Base-by-base conservation (phyloP, 129 eudicot genomes). In the Helianthus annuus region DNA sequence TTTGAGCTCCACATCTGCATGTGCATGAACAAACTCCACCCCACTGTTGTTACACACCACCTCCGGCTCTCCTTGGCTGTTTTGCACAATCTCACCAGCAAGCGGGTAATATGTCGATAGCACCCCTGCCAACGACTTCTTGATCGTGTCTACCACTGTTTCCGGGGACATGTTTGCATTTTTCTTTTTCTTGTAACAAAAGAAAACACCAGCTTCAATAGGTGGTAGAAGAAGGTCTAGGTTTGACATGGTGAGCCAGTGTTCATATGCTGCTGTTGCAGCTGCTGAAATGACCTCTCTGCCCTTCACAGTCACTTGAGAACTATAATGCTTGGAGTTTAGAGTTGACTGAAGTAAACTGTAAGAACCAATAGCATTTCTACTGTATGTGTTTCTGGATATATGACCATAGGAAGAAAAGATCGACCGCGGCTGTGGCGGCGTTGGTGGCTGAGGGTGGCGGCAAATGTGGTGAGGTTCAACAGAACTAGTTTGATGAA, bases 61-160 rank as follows among this genome's bases (percentile, higher is more conserved):
- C 46, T 42, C 46, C 10, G 10, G 46, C 10, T 42, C 46, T 42
- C 46, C 46, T 7, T 42, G 46, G 46, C 46, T 42, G 2, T 42
- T 42, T 42, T 42, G 46, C 46, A 42, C 46, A 42, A 42, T 42
- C 46, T 42, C 46, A 42, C 46, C 46, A 11, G 46, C 46, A 0
- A 42, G 46, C 10, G 89, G 73, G 39, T 83, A 85, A 80, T 63
- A 88, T 5, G 76, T 49, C 3, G 76, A 88, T 12, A 88, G 44
- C 2, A 66, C 78, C 42, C 76, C 48, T 2, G 80, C 85, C 62
- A 88, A 64, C 5, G 91, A 67, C 24, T 76, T 61, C 87, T 85
- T 88, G 2, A 88, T 17, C 11, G 66, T 57, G 15, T 71, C 55
- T 57, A 81, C 87, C 59, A 58, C 45, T 3, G 32, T 46, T 75